phyloP scores from a whole-genome alignment of 345 rosid genomes.

The Boechera divaricarpa region DNA sequence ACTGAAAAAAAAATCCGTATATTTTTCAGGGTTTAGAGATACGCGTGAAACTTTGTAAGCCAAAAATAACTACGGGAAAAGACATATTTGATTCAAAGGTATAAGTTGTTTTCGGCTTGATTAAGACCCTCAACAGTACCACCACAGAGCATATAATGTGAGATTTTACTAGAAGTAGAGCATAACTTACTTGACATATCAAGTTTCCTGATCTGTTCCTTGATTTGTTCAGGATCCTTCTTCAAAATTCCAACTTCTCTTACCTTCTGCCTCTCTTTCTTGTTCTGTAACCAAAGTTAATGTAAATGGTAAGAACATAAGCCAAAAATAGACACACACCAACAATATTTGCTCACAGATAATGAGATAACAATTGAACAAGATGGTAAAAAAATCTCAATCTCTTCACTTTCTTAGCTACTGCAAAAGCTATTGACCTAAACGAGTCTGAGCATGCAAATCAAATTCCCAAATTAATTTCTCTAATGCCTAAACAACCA shows the following conservation, averaged over 20 bases:
- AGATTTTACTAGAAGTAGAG: not conserved
- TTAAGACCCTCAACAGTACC: not conserved
- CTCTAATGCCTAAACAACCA: not conserved
- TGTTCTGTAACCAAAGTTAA: constrained; percentile 63
- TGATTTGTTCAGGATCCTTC: constrained; percentile 91
- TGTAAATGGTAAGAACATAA: not conserved
- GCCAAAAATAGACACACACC: not conserved
- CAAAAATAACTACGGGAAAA: not conserved
- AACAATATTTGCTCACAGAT: not conserved
- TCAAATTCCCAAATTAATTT: not conserved
- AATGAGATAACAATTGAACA: constrained; percentile 1
- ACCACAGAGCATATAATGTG: not conserved
- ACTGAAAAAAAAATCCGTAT: not conserved
- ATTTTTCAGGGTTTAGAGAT: not conserved
- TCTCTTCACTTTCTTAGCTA: not conserved
- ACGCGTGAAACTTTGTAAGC: not conserved
- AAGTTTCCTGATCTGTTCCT: constrained; percentile 89
- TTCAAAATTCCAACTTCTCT: constrained; percentile 98
- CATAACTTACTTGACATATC: constrained; percentile 83
- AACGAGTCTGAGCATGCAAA: not conserved
- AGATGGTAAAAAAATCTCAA: too few relatives aligned
- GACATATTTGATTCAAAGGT: not conserved
- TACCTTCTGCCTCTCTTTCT: constrained; percentile 97
- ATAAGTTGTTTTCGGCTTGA: not conserved
- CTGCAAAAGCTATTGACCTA: constrained; percentile 10